Conservation (phyloP, 805 yeast species). For the Isabelozyma gotoi region DNA sequence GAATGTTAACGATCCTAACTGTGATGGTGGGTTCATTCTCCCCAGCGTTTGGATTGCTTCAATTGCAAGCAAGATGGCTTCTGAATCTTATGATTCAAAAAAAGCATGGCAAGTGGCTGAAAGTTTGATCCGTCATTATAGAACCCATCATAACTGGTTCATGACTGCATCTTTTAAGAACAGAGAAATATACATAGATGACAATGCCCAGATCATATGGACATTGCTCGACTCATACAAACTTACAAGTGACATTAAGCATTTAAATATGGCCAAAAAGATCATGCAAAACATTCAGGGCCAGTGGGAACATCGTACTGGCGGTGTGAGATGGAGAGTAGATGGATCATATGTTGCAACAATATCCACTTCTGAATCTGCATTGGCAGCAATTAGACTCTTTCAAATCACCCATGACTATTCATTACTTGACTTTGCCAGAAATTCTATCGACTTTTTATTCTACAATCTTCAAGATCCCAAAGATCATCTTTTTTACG, state of each 20-base stretch:
- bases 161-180: conserved; percentile 16
- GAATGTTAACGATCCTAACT: conserved; percentile 8
- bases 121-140: conserved; percentile 4
- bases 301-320: conserved; percentile 19
- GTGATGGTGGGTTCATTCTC: conserved; percentile 6
- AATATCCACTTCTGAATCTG: conserved; percentile 28
- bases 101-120: conserved; percentile 5
- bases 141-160: not conserved
- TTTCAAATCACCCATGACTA: conserved; percentile 14
- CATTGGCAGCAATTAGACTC: conserved; percentile 23
- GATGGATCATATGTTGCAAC: conserved; percentile 23
- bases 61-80: conserved; percentile 12
- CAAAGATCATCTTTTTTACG: conserved; percentile 20
- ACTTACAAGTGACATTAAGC: conserved; percentile 12
- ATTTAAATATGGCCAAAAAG: conserved; percentile 17
- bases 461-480: conserved; percentile 17
- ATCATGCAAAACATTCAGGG: conserved; percentile 14
- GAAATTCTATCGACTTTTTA: conserved; percentile 14
- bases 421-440: conserved; percentile 13
- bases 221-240: conserved; percentile 22
- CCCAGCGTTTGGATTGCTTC: conserved; percentile 18
- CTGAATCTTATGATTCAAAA: not conserved
- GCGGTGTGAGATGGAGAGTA: conserved; percentile 26
- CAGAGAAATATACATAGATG: conserved; percentile 27
- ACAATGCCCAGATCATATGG: conserved; percentile 28